Evolutionary conservation across 2,329 filamentous ascomycete species (phyloP), one percentile per base, ranked within the genome.

Genomic region (Neospermospora avenae): DNA sequence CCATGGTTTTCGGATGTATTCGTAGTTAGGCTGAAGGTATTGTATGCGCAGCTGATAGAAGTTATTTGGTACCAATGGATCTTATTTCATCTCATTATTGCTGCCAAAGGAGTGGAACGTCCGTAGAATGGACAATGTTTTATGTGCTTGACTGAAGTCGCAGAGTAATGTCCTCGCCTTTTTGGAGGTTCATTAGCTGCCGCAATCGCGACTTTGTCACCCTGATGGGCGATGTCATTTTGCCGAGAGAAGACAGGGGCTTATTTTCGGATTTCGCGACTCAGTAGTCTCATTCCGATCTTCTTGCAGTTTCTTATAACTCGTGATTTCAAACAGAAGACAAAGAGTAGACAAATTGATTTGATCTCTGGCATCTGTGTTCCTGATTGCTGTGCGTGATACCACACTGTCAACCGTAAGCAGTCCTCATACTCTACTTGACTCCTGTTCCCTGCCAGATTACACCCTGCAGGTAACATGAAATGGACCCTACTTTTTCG

Each of bases 1-100:
- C 81, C 84, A 87, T 87, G 67, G 46, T 66, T 35, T 34, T 18
- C 24, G 39, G 2, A 37, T 24, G n/a, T 34, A 35, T 44, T 49
- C 16, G 42, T 41, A 24, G 48, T 4, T 13, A n/a, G 56, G 48
- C 22, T 25, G 14, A 24, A 3, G 18, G 58, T 62, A 25, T 49
- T 44, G 45, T 22, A 18, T 22, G 22, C 3, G 25, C 39, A 48
- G 25, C 52, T 16, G 20, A 52, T 45, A 44, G 22, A 18, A n/a
- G 35, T 25, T 7, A n/a, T 18, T 20, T 25, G 34, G n/a, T 44
- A 52, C 4, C 31, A 25, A 24, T 35, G 37, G 16, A 37, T 34
- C 28, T 31, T 2, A 13, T 7, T 53, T 20, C 48, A 46, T 41
- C 16, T 57, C 45, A 51, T 52, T 39, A 25, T 57, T 42, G 57